A percentile compares a stretch with the other conserved stretches of the same genome.
Conservation (phyloP, 495 filamentous ascomycete genomes). For the Articulospora tetracladia region DNA sequence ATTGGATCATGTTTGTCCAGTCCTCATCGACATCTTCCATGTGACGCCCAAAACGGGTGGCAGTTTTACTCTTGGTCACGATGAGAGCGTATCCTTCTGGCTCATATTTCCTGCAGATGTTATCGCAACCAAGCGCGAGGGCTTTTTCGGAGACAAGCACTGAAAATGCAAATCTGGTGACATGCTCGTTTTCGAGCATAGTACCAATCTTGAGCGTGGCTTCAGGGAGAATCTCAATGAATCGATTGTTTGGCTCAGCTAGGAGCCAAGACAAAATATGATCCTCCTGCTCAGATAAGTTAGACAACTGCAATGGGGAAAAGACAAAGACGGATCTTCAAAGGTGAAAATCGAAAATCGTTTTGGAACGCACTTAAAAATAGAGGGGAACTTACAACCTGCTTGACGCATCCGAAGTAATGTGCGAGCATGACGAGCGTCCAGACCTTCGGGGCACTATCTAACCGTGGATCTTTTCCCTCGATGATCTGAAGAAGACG, state of each 20-base stretch:
- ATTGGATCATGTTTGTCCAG: slow-evolving; percentile 32
- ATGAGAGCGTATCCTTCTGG: neutral
- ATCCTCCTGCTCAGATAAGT: slow-evolving; percentile 10
- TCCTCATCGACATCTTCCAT: slow-evolving; percentile 12
- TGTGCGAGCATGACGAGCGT: slow-evolving; percentile 48
- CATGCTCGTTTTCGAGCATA: neutral
- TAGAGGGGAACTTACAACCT: slow-evolving; percentile 12
- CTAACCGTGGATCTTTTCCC: slow-evolving; percentile 34
- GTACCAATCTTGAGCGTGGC: slow-evolving; percentile 12
- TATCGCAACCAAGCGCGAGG: neutral
- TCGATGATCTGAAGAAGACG: slow-evolving; percentile 40
- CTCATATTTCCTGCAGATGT: neutral
- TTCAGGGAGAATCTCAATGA: slow-evolving; percentile 23
- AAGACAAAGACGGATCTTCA: neutral
- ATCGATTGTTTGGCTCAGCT: slow-evolving; percentile 6
- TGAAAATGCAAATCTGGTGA: slow-evolving; percentile 12
- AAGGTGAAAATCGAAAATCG: no score
- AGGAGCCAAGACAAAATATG: slow-evolving; percentile 13
- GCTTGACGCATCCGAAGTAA: slow-evolving; percentile 35
- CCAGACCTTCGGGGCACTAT: slow-evolving; percentile 52
- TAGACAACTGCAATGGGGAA: neutral
- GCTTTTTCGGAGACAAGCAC: slow-evolving; percentile 23
- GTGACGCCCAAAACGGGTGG: slow-evolving; percentile 9
- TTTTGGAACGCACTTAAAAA: neutral
- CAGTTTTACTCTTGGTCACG: neutral